phyloP scores from a whole-genome alignment of 352 stramenopile species.

The Pythium apleroticum region DNA sequence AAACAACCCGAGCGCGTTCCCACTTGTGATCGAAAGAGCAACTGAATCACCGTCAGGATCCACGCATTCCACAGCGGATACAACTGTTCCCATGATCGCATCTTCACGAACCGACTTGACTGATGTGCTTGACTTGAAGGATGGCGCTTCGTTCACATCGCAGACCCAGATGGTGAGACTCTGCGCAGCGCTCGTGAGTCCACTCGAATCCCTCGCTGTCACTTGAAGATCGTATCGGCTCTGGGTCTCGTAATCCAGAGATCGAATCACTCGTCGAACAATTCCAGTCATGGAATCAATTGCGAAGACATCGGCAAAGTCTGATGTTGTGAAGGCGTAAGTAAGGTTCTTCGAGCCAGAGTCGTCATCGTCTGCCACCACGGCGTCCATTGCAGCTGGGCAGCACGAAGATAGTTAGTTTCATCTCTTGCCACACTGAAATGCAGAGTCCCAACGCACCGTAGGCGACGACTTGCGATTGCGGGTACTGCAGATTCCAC shows the following conservation, averaged over 20 bases:
- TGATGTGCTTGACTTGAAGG: constrained; percentile 2
- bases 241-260: constrained; percentile 14
- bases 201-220: constrained; percentile 15
- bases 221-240: constrained; percentile 18
- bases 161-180: constrained; percentile 24
- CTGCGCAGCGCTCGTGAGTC: constrained; percentile 9
- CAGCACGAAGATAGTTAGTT: not conserved
- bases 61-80: constrained; percentile 13
- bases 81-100: constrained; percentile 2
- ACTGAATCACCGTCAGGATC: constrained; percentile 24
- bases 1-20: constrained; percentile 25
- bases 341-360: constrained; percentile 19
- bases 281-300: constrained; percentile 25
- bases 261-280: constrained; percentile 3
- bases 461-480: constrained; percentile 21
- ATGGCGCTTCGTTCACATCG: constrained; percentile 29
- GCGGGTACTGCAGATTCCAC: constrained; percentile 27
- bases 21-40: constrained; percentile 17
- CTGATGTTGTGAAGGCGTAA: constrained; percentile 15
- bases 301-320: constrained; percentile 8
- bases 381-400: constrained; percentile 19
- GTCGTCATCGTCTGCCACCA: constrained; percentile 33
- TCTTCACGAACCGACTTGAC: constrained; percentile 25
- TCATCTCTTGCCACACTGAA: not conserved
- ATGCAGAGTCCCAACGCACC: constrained; percentile 13